Evolutionary conservation across 2,329 filamentous ascomycete genomes (phyloP), one percentile per base, ranked within the genome.

Genomic region (Claviceps capensis): DNA sequence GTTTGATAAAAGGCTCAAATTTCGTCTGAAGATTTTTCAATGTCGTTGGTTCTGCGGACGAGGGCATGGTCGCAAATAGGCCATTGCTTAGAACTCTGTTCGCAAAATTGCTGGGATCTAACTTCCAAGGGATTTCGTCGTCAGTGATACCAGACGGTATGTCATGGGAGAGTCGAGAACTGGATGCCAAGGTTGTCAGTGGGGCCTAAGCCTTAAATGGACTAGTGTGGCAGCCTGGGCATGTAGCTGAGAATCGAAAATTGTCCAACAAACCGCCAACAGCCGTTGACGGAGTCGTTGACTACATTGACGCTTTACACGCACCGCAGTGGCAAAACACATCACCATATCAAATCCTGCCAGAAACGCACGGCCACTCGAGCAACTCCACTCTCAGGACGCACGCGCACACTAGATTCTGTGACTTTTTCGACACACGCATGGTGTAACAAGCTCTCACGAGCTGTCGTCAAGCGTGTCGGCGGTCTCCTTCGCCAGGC

Each of bases 1-100:
- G 72, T 49, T 76, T 78, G 52, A 82, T 68, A 54, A 73, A 80
- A 4, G 76, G 73, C 37, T 70, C 66, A 22, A 84, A 68, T 17
- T 64, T 66, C 42, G 66, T 63, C 51, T 73, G 69, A 37, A 76
- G 63, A 37, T 64, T 64, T 47, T 67, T 60, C 52, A 61, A 49
- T 16, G 23, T 45, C 11, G 34, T 45, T 13, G 54, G 56, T 38
- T 72, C 67, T 19, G 66, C 53, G 34, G 67, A 51, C 55, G 62
- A 57, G 19, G 57, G 41, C 67, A 69, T 69, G 47, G 34, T 52
- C 4, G 16, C 23, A 17, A 14, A 38, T 9, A 16, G 42, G 14
- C 23, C 36, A 40, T 46, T n/a, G 46, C 19, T 37, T 37, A 50
- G n/a, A 50, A 2, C 13, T 11, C 9, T 17, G 22, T 26, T 42